These are phyloP conservation scores for Pseudopyrenochaeta lycopersici DNA, from an alignment of 2,329 filamentous ascomycete genomes.

Conservation along the genomic window DNA sequence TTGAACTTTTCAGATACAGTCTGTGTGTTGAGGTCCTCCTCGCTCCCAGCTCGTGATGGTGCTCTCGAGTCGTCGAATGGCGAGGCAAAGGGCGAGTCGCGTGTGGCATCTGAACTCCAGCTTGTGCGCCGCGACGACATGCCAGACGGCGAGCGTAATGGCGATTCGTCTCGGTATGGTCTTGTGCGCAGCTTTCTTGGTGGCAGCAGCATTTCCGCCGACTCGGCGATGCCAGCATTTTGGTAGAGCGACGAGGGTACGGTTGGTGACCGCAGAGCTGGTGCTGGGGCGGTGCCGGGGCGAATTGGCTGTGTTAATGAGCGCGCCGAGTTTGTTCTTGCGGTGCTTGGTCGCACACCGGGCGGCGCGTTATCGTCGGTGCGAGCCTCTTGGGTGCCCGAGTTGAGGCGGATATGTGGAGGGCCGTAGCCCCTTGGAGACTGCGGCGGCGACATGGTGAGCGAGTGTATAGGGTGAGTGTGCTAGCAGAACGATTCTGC, in stretches of 20 bases:
- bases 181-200: conserved; percentile 59
- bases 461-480: conserved; percentile 42
- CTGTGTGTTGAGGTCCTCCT: conserved; percentile 74
- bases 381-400: conserved; percentile 63
- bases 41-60: conserved; percentile 68
- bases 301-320: conserved; percentile 54
- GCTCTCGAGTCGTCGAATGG: conserved; percentile 69
- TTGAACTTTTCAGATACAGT: conserved; percentile 79
- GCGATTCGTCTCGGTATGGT: conserved; percentile 62
- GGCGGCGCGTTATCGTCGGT: conserved; percentile 44
- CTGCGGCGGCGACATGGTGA: conserved; percentile 38
- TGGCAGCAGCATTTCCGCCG: conserved; percentile 61
- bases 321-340: conserved; percentile 54
- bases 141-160: conserved; percentile 59
- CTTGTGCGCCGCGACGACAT: conserved; percentile 70
- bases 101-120: conserved; percentile 69
- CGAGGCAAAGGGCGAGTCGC: conserved; percentile 62
- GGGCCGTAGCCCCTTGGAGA: conserved; percentile 49
- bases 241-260: conserved; percentile 46
- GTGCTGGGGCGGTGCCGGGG: conserved; percentile 46
- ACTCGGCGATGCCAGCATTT: conserved; percentile 50
- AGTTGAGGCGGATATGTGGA: conserved; percentile 72
- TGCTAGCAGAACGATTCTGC: conserved; percentile 24
- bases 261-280: conserved; percentile 36
- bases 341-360: conserved; percentile 45